A percentile compares a stretch with the other conserved stretches of the same genome.
Evolutionary conservation across 495 filamentous ascomycete species (phyloP).

Genomic region (Talaromyces liani): DNA sequence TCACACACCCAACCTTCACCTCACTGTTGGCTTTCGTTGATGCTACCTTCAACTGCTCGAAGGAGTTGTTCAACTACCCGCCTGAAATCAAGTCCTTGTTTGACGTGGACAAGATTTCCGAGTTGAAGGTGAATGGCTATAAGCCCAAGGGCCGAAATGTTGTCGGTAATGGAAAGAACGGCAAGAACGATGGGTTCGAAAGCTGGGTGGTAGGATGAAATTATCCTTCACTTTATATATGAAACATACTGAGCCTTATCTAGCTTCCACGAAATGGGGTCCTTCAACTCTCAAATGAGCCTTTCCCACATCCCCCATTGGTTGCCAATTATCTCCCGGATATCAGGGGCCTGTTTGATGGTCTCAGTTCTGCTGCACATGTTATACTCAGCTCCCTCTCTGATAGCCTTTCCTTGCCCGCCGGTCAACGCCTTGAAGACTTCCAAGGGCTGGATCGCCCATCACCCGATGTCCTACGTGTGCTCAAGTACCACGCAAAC

Average conservation of each 20-base stretch:
- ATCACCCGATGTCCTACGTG: background rate
- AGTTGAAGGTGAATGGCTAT: background rate
- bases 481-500: background rate
- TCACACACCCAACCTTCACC: background rate
- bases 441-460: background rate
- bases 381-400: background rate
- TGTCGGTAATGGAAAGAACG: background rate
- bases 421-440: background rate
- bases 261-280: background rate
- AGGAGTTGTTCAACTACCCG: background rate
- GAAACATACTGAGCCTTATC: background rate
- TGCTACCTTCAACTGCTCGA: background rate
- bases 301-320: background rate
- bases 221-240: background rate
- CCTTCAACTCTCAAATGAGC: background rate
- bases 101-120: background rate
- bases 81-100: background rate
- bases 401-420: background rate
- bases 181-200: constrained; percentile 13
- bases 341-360: background rate
- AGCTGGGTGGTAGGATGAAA: background rate
- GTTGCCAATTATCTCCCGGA: background rate
- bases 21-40: background rate
- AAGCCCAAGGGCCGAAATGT: background rate
- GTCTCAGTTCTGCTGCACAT: background rate